A percentile compares a stretch with the other conserved stretches of the same genome.
Conservation (phyloP, 495 filamentous ascomycete genomes). For the Xeromyces bisporus region DNA sequence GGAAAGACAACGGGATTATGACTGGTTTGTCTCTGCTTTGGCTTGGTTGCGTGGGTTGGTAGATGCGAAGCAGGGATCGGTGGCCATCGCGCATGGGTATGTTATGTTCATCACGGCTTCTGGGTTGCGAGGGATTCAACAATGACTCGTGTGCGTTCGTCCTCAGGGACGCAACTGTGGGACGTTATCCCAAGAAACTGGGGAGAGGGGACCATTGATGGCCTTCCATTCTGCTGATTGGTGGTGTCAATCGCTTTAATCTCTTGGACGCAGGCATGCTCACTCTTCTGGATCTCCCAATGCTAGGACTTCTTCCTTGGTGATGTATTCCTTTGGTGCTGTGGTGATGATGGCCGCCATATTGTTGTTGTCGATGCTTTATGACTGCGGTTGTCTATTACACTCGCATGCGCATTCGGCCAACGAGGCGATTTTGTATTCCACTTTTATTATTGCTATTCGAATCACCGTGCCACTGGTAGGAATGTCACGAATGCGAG, state of each 20-base stretch:
- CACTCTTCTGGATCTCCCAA: background rate
- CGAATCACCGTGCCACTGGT: too few relatives aligned
- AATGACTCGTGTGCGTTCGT: background rate
- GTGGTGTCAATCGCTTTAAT: background rate
- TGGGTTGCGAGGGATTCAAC: background rate
- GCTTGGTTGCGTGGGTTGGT: conserved; percentile 26
- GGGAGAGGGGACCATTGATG: background rate
- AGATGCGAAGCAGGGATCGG: conserved; percentile 28
- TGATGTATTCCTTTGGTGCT: too few relatives aligned
- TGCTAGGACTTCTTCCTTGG: too few relatives aligned
- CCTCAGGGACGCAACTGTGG: background rate
- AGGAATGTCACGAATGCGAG: too few relatives aligned
- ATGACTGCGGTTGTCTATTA: too few relatives aligned
- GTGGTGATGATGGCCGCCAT: too few relatives aligned
- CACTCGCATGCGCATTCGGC: too few relatives aligned
- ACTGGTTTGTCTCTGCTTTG: too few relatives aligned
- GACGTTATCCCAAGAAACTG: background rate
- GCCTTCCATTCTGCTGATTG: background rate
- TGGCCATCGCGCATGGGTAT: conserved; percentile 27
- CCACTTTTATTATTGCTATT: too few relatives aligned
- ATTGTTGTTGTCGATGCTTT: too few relatives aligned
- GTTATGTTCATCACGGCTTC: background rate
- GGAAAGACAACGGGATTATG: too few relatives aligned
- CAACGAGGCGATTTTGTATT: too few relatives aligned
- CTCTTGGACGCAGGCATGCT: background rate